Evolutionary conservation across 208 protist species (phyloP).

Genomic region (Leishmania turanica): DNA sequence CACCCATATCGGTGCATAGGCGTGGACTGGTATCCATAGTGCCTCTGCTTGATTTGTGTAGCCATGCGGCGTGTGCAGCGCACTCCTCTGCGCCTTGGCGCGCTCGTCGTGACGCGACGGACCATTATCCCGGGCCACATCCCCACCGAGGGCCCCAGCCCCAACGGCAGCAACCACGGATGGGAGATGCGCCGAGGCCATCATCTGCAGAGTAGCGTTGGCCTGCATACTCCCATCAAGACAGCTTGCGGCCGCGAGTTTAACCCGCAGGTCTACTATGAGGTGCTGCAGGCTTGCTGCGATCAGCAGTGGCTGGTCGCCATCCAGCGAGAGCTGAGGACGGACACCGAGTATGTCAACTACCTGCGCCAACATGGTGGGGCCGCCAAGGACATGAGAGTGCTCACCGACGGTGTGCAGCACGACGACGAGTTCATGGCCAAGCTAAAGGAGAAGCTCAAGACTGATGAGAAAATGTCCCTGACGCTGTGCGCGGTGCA

Average conservation of each 20-base stretch:
- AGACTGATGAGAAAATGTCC: slow-evolving; percentile 76
- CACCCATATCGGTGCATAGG: background rate
- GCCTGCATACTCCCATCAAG: slow-evolving; percentile 58
- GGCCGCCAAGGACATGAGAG: slow-evolving; percentile 58
- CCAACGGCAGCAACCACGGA: slow-evolving; percentile 15
- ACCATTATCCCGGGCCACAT: slow-evolving; percentile 57
- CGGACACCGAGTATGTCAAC: slow-evolving; percentile 76
- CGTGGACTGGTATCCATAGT: background rate
- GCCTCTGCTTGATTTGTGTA: background rate
- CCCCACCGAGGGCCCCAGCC: slow-evolving; percentile 41
- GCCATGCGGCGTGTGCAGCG: slow-evolving; percentile 22
- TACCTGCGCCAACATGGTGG: slow-evolving; percentile 76
- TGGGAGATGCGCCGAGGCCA: slow-evolving; percentile 74
- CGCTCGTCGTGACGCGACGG: slow-evolving; percentile 7
- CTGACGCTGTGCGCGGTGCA: slow-evolving; percentile 85
- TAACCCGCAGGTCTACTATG: slow-evolving; percentile 79
- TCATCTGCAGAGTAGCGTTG: slow-evolving; percentile 77
- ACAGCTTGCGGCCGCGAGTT: slow-evolving; percentile 87
- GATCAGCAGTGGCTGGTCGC: slow-evolving; percentile 84
- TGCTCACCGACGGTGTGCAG: slow-evolving; percentile 59
- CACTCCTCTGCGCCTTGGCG: slow-evolving; percentile 6
- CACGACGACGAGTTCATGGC: slow-evolving; percentile 87
- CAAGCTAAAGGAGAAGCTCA: slow-evolving; percentile 69
- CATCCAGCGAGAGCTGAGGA: slow-evolving; percentile 80
- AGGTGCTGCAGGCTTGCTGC: slow-evolving; percentile 86